Evolutionary conservation across 1,284 basidiomycete genomes (phyloP).

Genomic region (Apiotrichum porosum): DNA sequence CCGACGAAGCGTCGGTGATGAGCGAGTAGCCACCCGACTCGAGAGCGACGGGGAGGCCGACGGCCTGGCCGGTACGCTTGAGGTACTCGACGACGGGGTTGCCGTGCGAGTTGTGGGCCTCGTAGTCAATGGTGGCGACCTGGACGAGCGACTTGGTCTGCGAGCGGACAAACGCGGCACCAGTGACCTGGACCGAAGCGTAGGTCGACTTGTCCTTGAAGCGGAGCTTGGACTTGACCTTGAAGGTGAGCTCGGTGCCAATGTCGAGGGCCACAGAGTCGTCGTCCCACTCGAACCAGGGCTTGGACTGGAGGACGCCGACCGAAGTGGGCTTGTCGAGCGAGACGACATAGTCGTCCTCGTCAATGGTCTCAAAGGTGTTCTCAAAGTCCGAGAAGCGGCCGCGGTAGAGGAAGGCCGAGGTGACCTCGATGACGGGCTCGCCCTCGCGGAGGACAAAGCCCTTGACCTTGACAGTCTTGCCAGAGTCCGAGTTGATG

Average conservation of each 20-base stretch:
- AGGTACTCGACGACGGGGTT: conserved; percentile 93
- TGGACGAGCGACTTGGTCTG: conserved; percentile 80
- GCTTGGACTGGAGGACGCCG: conserved; percentile 88
- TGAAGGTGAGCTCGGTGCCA: conserved; percentile 84
- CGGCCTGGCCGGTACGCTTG: conserved; percentile 76
- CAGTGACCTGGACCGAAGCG: conserved; percentile 73
- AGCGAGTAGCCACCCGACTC: conserved; percentile 81
- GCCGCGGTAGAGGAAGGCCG: conserved; percentile 95
- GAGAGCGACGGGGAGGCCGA: conserved; percentile 72
- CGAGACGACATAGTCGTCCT: conserved; percentile 78
- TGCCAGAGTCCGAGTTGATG: conserved; percentile 85
- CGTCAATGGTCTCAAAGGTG: conserved; percentile 88
- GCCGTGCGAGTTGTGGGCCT: conserved; percentile 78
- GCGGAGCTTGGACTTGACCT: conserved; percentile 72
- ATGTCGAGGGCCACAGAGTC: conserved; percentile 69
- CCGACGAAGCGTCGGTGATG: conserved; percentile 55
- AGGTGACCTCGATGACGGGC: conserved; percentile 87
- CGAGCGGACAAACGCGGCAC: conserved; percentile 78
- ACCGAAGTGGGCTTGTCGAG: conserved; percentile 73
- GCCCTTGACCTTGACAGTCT: conserved; percentile 88
- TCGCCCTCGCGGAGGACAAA: conserved; percentile 68
- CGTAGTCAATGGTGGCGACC: conserved; percentile 81
- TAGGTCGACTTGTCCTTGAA: conserved; percentile 89
- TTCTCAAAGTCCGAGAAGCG: conserved; percentile 88
- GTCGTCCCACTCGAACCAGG: conserved; percentile 96